A percentile compares a stretch with the other conserved stretches of the same genome.
Conservation (phyloP, 169 alveolate species). For the Plasmodium reichenowi region DNA sequence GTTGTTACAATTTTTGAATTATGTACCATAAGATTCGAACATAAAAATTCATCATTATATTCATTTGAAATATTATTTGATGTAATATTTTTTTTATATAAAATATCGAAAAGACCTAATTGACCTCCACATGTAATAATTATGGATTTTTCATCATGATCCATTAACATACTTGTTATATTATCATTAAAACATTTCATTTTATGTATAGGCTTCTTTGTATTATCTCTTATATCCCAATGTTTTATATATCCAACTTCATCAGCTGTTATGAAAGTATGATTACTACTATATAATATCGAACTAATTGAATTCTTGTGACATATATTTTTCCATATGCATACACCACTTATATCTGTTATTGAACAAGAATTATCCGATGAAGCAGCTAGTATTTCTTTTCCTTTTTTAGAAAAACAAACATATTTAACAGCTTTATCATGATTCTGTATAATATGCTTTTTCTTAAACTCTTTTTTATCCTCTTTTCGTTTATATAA, state of each 20-base stretch:
- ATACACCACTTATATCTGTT: conserved; percentile 40
- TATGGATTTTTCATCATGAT: conserved; percentile 33
- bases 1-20: conserved; percentile 58
- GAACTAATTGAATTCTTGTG: conserved; percentile 40
- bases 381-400: conserved; percentile 50
- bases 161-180: conserved; percentile 43
- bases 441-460: conserved; percentile 37
- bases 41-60: conserved; percentile 56
- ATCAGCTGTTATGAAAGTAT: conserved; percentile 61
- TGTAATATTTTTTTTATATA: conserved; percentile 51
- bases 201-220: conserved; percentile 66
- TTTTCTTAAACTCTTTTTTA: conserved; percentile 61
- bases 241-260: conserved; percentile 51
- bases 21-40: conserved; percentile 13
- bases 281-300: conserved; percentile 24
- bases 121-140: conserved; percentile 41
- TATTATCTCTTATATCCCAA: conserved; percentile 55
- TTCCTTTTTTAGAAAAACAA: conserved; percentile 61
- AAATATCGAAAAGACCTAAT: conserved; percentile 45
- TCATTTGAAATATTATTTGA: conserved; percentile 42
- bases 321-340: conserved; percentile 47
- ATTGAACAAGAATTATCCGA: conserved; percentile 59
- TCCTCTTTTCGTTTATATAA: conserved; percentile 59
- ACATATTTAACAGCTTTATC: conserved; percentile 49
- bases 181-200: conserved; percentile 60